A percentile compares a stretch with the other conserved stretches of the same genome.
phyloP scores from a whole-genome alignment of 2,329 filamentous ascomycete species.

The Cladosporium sp. region DNA sequence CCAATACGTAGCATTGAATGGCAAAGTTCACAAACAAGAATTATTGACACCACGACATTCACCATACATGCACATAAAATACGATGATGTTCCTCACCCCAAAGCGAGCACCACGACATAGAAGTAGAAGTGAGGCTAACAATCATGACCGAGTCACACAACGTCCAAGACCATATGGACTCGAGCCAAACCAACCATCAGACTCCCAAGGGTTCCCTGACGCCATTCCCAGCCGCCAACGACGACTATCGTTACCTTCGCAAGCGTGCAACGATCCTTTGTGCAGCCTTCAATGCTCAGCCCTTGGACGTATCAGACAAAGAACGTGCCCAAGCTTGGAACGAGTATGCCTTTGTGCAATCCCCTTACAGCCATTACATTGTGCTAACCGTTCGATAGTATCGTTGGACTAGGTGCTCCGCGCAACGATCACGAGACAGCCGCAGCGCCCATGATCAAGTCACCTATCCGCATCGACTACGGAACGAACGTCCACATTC shows the following conservation, averaged over 20 bases:
- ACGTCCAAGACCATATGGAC: background rate
- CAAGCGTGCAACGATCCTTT: constrained; percentile 11
- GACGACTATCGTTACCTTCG: constrained; percentile 19
- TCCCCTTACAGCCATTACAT: background rate
- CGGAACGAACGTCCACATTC: constrained; percentile 21
- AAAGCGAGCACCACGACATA: background rate
- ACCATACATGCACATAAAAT: background rate
- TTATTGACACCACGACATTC: background rate
- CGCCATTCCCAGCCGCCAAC: constrained; percentile 12
- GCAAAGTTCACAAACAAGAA: background rate
- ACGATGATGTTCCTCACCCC: background rate
- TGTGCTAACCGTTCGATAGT: background rate
- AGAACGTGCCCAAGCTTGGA: constrained; percentile 21
- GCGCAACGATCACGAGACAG: background rate
- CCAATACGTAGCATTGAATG: background rate
- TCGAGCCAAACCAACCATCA: background rate
- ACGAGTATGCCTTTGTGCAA: constrained; percentile 7
- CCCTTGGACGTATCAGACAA: background rate
- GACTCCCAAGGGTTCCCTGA: background rate
- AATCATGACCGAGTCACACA: background rate
- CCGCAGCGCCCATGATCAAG: constrained; percentile 17
- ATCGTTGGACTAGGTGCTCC: background rate
- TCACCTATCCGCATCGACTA: constrained; percentile 23
- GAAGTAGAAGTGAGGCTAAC: background rate
- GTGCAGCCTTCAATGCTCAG: constrained; percentile 19